Evolutionary conservation across 2,329 filamentous ascomycete genomes (phyloP).

Genomic region (Aspergillus chevalieri): DNA sequence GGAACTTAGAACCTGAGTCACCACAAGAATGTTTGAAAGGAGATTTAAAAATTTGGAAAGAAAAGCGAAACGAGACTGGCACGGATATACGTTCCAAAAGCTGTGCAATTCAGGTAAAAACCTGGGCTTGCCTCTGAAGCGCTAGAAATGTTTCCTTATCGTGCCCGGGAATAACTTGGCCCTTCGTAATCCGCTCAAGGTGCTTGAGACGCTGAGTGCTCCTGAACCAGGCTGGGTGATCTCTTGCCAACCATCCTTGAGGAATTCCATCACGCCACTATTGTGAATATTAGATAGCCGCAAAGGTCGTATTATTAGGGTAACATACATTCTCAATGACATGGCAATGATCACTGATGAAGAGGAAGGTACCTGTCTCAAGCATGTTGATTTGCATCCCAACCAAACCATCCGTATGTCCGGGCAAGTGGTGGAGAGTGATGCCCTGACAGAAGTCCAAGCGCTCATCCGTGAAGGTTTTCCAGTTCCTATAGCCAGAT

Average conservation of each 20-base stretch:
- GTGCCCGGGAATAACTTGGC: slow-evolving; percentile 7
- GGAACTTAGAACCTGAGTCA: too few species aligned
- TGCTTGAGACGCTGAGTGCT: slow-evolving; percentile 9
- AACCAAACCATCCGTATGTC: slow-evolving; percentile 6
- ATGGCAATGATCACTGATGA: slow-evolving; percentile 10
- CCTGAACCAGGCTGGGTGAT: slow-evolving; percentile 10
- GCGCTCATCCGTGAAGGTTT: slow-evolving; percentile 7
- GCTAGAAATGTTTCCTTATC: slow-evolving; percentile 6
- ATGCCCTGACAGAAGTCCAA: slow-evolving; percentile 11
- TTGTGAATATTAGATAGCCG: neutral
- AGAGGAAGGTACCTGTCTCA: slow-evolving; percentile 7
- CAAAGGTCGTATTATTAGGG: neutral
- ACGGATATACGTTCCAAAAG: too few species aligned
- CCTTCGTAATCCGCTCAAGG: slow-evolving; percentile 6
- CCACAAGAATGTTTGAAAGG: too few species aligned
- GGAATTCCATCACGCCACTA: slow-evolving; percentile 9
- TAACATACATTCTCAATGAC: slow-evolving; percentile 8
- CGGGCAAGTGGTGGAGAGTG: slow-evolving; percentile 7
- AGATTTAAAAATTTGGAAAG: too few species aligned
- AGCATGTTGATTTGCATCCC: slow-evolving; percentile 11
- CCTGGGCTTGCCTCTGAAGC: neutral
- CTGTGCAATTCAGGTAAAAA: neutral
- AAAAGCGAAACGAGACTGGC: too few species aligned
- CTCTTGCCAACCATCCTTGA: slow-evolving; percentile 9
- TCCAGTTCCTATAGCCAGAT: slow-evolving; percentile 3